Percentiles rank a stretch among this genome's conserved stretches.
Conservation (phyloP, 2,329 filamentous ascomycete genomes). For the Akanthomyces uredinophilus region DNA sequence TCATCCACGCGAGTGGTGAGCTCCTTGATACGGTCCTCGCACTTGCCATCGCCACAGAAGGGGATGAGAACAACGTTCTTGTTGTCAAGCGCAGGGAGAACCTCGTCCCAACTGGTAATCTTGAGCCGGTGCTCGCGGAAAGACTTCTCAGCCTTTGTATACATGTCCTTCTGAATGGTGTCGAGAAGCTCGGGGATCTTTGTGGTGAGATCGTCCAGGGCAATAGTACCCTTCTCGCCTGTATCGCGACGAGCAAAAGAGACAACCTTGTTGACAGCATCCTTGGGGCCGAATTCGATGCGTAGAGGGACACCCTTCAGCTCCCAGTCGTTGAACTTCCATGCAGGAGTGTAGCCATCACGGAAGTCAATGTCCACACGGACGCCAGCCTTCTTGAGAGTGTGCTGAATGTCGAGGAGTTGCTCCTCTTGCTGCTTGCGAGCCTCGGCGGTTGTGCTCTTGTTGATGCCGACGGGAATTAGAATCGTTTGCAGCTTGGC, state of each 20-base stretch:
- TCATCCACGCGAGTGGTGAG: constrained; percentile 73
- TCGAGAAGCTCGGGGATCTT: constrained; percentile 78
- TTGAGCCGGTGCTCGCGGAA: constrained; percentile 78
- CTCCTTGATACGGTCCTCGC: constrained; percentile 94
- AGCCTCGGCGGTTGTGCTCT: constrained; percentile 77
- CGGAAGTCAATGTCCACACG: constrained; percentile 78
- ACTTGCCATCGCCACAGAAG: constrained; percentile 74
- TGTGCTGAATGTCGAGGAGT: constrained; percentile 63
- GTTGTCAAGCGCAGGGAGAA: constrained; percentile 80
- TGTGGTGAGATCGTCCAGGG: constrained; percentile 66
- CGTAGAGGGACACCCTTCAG: constrained; percentile 91
- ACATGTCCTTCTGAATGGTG: constrained; percentile 82
- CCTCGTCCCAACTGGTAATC: constrained; percentile 84
- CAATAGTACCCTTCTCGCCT: constrained; percentile 74
- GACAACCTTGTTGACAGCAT: constrained; percentile 79
- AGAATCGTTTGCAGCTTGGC: constrained; percentile 81
- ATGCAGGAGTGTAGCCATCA: constrained; percentile 88
- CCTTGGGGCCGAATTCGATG: constrained; percentile 93
- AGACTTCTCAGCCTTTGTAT: constrained; percentile 66
- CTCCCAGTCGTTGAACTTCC: constrained; percentile 99
- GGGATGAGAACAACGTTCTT: constrained; percentile 94
- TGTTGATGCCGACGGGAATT: constrained; percentile 88
- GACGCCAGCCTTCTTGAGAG: constrained; percentile 67
- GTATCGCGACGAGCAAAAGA: constrained; percentile 84
- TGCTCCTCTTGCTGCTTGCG: constrained; percentile 70